phyloP scores from a whole-genome alignment of 768 basidiomycete species.

The Lentinula lateritia region DNA sequence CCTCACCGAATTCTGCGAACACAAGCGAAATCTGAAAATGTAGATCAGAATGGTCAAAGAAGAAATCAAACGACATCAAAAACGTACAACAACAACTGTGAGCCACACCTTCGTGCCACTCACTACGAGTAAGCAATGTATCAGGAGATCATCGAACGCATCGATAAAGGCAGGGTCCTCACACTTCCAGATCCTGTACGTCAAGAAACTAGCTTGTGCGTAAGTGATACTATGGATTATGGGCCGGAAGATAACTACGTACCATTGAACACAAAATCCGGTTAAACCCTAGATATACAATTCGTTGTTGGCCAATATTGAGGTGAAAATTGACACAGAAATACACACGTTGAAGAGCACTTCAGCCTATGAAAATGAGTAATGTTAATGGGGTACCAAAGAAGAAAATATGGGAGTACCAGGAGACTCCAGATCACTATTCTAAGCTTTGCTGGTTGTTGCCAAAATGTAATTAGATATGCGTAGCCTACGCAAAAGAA shows the following conservation, averaged over 20 bases:
- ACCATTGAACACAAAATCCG: slow-evolving; percentile 45
- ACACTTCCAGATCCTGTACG: slow-evolving; percentile 40
- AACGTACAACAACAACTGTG: slow-evolving; percentile 28
- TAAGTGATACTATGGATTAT: neutral
- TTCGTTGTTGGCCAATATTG: neutral
- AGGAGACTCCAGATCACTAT: slow-evolving; percentile 36
- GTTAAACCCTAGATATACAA: slow-evolving; percentile 31
- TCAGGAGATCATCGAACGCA: neutral
- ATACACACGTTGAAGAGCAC: slow-evolving; percentile 41
- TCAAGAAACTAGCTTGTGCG: slow-evolving; percentile 35
- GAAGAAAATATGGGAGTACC: slow-evolving; percentile 16
- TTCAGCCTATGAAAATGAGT: slow-evolving; percentile 27
- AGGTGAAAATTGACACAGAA: slow-evolving; percentile 1
- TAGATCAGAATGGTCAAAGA: neutral
- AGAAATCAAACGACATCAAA: neutral
- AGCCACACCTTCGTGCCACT: slow-evolving; percentile 34
- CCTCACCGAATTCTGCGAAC: slow-evolving; percentile 33
- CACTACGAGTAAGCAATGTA: slow-evolving; percentile 23
- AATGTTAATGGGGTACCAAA: neutral
- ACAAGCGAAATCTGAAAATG: slow-evolving; percentile 24
- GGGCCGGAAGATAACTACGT: neutral
- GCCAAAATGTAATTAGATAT: slow-evolving; percentile 40
- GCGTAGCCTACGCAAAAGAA: slow-evolving; percentile 32
- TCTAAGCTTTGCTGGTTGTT: slow-evolving; percentile 19
- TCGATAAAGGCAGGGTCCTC: slow-evolving; percentile 13